Conservation (phyloP, 192 early-diverging fungal species). For the Linnemannia zychae region DNA sequence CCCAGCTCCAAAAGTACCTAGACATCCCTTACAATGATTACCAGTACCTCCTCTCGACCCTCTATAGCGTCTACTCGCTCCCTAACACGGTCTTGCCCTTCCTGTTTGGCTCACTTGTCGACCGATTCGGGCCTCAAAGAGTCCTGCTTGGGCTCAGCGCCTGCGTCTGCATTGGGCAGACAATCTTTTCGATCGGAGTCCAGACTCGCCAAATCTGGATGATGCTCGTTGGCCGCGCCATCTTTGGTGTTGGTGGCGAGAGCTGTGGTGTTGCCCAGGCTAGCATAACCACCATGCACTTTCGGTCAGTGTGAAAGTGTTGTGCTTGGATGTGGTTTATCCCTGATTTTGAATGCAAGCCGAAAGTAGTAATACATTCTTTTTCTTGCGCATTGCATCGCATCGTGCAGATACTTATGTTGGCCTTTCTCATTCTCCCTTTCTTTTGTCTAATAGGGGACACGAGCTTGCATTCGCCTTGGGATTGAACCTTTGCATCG, state of each 20-base stretch:
- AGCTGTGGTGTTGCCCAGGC: conserved; percentile 72
- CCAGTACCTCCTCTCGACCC: conserved; percentile 59
- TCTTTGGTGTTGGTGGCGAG: conserved; percentile 78
- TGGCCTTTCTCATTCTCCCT: neutral
- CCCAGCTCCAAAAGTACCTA: conserved; percentile 57
- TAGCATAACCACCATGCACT: conserved; percentile 68
- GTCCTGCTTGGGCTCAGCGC: conserved; percentile 65
- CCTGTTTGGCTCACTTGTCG: conserved; percentile 64
- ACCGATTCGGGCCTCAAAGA: conserved; percentile 61
- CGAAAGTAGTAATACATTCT: neutral
- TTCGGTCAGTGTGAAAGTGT: conserved; percentile 37
- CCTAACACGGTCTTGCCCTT: conserved; percentile 61
- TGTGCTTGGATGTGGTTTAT: neutral
- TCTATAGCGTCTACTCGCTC: conserved; percentile 58
- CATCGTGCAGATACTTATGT: neutral
- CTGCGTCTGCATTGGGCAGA: conserved; percentile 71
- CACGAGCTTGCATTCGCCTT: conserved; percentile 51
- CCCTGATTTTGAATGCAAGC: neutral
- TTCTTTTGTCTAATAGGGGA: conserved; percentile 19
- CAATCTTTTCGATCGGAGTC: conserved; percentile 73
- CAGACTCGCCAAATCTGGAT: conserved; percentile 56
- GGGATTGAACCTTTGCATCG: conserved; percentile 50
- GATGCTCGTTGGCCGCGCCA: conserved; percentile 69
- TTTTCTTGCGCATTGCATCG: neutral
- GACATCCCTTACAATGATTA: conserved; percentile 56